These are phyloP conservation scores for Clitocybe nebularis DNA, from an alignment of 1,284 basidiomycete species.

Conservation along the genomic window DNA sequence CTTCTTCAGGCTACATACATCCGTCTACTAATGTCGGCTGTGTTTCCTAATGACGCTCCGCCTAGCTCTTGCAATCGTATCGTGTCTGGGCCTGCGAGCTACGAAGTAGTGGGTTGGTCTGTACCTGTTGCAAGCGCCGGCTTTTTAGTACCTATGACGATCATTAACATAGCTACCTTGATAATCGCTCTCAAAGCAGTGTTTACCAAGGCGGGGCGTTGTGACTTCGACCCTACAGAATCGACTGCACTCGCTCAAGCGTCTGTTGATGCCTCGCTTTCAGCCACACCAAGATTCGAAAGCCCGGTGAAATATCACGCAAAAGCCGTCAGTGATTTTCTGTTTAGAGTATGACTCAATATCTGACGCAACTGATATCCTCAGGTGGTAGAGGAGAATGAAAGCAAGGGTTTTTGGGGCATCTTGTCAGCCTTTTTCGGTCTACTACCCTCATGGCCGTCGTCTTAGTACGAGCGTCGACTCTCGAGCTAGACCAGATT, in stretches of 20 bases:
- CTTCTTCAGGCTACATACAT: neutral
- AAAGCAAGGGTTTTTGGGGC: too few species aligned
- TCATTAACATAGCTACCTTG: constrained; percentile 15
- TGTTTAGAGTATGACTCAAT: too few species aligned
- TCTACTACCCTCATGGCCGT: too few species aligned
- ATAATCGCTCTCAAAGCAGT: constrained; percentile 9
- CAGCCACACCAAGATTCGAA: too few species aligned
- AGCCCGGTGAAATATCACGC: too few species aligned
- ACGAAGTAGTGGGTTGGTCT: neutral
- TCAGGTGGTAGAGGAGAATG: too few species aligned
- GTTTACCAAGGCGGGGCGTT: neutral
- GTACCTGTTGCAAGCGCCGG: constrained; percentile 8
- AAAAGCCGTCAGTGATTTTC: too few species aligned
- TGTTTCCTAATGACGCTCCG: neutral
- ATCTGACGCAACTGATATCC: too few species aligned
- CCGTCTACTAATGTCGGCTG: neutral
- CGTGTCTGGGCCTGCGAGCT: neutral
- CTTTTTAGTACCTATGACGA: constrained; percentile 16
- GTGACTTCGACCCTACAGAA: constrained; percentile 1
- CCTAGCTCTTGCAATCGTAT: neutral
- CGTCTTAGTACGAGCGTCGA: too few species aligned
- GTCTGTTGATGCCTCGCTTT: too few species aligned
- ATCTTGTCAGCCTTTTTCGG: too few species aligned
- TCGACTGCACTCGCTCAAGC: neutral
- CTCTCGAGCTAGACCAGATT: too few species aligned